phyloP scores from a whole-genome alignment of 2,329 filamentous ascomycete genomes.

The Curvularia spicifera region DNA sequence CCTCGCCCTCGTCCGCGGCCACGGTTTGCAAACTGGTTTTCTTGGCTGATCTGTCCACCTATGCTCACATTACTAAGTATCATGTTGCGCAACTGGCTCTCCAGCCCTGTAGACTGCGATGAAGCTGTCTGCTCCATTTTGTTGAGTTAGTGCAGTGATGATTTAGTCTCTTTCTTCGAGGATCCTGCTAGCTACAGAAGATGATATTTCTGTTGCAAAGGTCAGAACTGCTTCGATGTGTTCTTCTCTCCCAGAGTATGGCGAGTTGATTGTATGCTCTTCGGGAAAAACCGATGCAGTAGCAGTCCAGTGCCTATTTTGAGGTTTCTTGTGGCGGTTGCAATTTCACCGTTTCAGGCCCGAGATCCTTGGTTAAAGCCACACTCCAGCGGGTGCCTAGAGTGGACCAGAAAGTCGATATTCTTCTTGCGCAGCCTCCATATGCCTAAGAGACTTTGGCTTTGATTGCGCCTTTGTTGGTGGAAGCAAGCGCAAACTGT shows the following conservation, averaged over 20 bases:
- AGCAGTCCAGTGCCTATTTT: neutral
- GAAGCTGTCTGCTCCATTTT: constrained; percentile 28
- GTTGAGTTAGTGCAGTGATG: constrained; percentile 7
- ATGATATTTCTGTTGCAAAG: neutral
- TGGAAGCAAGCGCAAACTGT: neutral
- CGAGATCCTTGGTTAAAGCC: constrained; percentile 1
- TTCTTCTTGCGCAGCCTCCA: neutral
- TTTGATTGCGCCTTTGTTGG: neutral
- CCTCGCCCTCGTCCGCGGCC: constrained; percentile 17
- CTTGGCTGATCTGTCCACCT: constrained; percentile 25
- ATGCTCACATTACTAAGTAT: constrained; percentile 62
- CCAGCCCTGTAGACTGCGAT: constrained; percentile 40
- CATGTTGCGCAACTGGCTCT: constrained; percentile 65
- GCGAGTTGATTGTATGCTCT: neutral
- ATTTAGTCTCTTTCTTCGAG: neutral
- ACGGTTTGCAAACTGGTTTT: constrained; percentile 25
- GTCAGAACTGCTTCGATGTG: neutral
- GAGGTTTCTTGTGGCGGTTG: neutral
- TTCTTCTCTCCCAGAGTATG: neutral
- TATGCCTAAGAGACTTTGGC: neutral
- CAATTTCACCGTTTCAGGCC: constrained; percentile 1
- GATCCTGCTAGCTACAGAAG: neutral
- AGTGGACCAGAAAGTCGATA: neutral
- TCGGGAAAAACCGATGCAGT: neutral
- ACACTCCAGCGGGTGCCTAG: constrained; percentile 2